A percentile compares a stretch with the other conserved stretches of the same genome.
Evolutionary conservation across 2,329 filamentous ascomycete genomes (phyloP).

Genomic region (Botrytis deweyae): DNA sequence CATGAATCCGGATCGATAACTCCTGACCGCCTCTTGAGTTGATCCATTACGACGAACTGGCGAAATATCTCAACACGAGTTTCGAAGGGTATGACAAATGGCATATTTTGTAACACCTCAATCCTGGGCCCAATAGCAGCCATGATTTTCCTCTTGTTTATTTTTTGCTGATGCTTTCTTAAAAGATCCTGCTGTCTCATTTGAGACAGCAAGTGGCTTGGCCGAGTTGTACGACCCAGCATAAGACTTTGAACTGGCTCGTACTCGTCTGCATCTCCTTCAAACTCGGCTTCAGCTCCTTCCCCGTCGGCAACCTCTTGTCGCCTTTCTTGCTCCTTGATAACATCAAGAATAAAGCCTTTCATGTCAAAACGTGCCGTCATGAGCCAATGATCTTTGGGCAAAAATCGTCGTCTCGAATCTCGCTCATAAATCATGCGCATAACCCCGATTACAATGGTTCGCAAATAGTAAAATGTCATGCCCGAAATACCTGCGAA

Average conservation of each 20-base stretch:
- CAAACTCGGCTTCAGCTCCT: conserved; percentile 35
- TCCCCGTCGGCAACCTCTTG: conserved; percentile 64
- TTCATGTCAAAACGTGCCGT: conserved; percentile 83
- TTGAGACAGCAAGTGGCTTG: conserved; percentile 47
- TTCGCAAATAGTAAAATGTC: conserved; percentile 74
- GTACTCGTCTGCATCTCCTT: conserved; percentile 45
- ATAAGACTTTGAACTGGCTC: conserved; percentile 42
- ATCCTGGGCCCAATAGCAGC: conserved; percentile 81
- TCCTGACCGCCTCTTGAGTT: conserved; percentile 70
- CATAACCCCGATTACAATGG: conserved; percentile 75
- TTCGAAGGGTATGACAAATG: conserved; percentile 92
- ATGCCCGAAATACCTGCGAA: conserved; percentile 67
- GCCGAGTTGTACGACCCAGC: conserved; percentile 57
- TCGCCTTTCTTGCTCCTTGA: conserved; percentile 81
- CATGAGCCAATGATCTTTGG: conserved; percentile 91
- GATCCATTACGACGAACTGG: conserved; percentile 85
- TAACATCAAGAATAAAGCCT: conserved; percentile 81
- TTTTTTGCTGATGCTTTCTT: conserved; percentile 63
- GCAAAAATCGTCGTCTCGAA: conserved; percentile 81
- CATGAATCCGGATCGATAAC: conserved; percentile 71
- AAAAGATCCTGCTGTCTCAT: conserved; percentile 62
- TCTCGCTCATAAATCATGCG: conserved; percentile 91
- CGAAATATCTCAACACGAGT: conserved; percentile 90
- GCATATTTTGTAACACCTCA: conserved; percentile 92
- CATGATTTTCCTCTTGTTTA: conserved; percentile 67